phyloP scores from a whole-genome alignment of 495 filamentous ascomycete genomes.

The Penicillium verhagenii region DNA sequence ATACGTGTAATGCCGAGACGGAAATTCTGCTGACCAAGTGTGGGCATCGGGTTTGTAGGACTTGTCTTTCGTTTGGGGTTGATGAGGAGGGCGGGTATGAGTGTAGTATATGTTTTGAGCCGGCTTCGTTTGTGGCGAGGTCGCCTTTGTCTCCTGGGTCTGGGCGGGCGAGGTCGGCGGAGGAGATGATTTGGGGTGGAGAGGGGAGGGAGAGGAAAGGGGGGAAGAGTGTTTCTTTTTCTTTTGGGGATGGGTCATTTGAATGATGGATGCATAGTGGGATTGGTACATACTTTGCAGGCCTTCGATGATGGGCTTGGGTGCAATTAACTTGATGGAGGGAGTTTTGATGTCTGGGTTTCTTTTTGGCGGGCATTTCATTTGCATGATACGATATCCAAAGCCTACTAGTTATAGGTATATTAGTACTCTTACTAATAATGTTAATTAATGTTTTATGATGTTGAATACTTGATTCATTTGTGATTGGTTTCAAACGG shows the following conservation, averaged over 20 bases:
- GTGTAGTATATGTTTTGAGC: slow-evolving; percentile 27
- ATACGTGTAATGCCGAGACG: slow-evolving; percentile 7
- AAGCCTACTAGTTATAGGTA: too few species aligned
- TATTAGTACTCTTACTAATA: too few species aligned
- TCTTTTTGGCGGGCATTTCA: not conserved
- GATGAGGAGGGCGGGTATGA: slow-evolving; percentile 18
- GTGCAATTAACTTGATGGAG: too few species aligned
- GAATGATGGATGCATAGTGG: not conserved
- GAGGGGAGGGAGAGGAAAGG: not conserved
- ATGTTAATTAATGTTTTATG: too few species aligned
- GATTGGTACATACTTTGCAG: too few species aligned
- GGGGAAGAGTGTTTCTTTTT: not conserved
- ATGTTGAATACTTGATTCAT: too few species aligned
- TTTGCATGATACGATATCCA: too few species aligned
- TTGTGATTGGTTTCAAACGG: not conserved
- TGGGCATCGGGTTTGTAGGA: slow-evolving; percentile 26
- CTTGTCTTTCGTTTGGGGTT: slow-evolving; percentile 23
- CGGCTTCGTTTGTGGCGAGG: slow-evolving; percentile 14
- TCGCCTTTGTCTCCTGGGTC: slow-evolving; percentile 5
- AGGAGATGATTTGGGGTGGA: slow-evolving; percentile 4
- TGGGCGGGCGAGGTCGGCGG: slow-evolving; percentile 5
- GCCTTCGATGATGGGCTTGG: too few species aligned
- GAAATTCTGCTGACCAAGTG: slow-evolving; percentile 25
- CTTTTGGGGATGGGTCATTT: too few species aligned
- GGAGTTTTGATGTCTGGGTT: not conserved